phyloP scores from a whole-genome alignment of 2,329 filamentous ascomycete species.

The Xylaria sp. region DNA sequence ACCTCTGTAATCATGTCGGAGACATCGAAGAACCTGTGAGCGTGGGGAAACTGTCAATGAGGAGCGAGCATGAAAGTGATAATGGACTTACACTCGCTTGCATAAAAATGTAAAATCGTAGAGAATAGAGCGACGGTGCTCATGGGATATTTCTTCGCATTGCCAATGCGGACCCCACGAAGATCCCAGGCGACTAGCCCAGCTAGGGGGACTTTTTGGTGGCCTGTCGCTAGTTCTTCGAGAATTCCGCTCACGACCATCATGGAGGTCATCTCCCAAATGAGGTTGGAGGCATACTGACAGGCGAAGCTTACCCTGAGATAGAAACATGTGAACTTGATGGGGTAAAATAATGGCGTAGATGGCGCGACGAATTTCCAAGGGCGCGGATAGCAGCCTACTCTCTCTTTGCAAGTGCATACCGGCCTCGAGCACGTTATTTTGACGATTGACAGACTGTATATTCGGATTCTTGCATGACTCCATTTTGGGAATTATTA shows the following conservation, averaged over 20 bases:
- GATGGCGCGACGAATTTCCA: constrained; percentile 8
- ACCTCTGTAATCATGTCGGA: not conserved
- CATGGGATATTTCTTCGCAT: constrained; percentile 1
- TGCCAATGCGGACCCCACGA: constrained; percentile 17
- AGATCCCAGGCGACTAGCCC: constrained; percentile 4
- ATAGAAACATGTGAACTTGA: not conserved
- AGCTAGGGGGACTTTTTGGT: not conserved
- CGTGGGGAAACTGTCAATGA: not conserved
- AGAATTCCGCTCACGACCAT: not conserved
- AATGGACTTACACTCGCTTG: not conserved
- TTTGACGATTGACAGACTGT: not conserved
- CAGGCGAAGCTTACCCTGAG: not conserved
- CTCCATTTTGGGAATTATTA: not conserved
- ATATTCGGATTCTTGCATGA: not conserved
- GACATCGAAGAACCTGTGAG: not conserved
- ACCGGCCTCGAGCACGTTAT: not conserved
- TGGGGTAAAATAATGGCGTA: not conserved
- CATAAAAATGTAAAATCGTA: not conserved
- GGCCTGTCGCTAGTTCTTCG: not conserved
- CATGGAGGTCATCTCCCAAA: constrained; percentile 4
- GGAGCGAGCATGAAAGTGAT: not conserved
- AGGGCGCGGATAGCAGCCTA: constrained; percentile 10
- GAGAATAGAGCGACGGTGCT: not conserved
- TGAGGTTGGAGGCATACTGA: constrained; percentile 8
- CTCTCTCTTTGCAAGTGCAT: constrained; percentile 2